phyloP scores from a whole-genome alignment of 805 yeast genomes.

The Wickerhamomyces mucosus region DNA sequence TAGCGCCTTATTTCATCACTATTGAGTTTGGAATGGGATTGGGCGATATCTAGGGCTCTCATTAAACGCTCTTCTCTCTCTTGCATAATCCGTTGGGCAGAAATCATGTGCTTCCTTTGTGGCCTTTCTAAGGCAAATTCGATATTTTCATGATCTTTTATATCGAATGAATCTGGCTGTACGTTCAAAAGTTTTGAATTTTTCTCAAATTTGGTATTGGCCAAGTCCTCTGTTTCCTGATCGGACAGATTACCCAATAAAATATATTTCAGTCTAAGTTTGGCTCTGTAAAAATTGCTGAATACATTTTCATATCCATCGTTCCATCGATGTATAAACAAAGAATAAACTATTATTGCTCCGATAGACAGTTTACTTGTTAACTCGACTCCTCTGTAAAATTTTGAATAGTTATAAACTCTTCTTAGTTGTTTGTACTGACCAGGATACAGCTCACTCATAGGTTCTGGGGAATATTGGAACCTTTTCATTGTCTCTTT shows the following conservation, averaged over 20 bases:
- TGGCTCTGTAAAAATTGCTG: slow-evolving; percentile 54
- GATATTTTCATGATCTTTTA: slow-evolving; percentile 23
- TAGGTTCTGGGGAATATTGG: slow-evolving; percentile 73
- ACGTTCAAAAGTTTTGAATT: too few species aligned
- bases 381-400: slow-evolving; percentile 51
- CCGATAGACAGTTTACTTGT: slow-evolving; percentile 43
- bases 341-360: slow-evolving; percentile 44
- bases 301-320: slow-evolving; percentile 74
- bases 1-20: too few species aligned
- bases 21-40: too few species aligned
- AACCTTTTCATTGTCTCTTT: slow-evolving; percentile 65
- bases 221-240: slow-evolving; percentile 55
- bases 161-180: too few species aligned
- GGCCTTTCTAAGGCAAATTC: slow-evolving; percentile 53
- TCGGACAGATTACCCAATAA: slow-evolving; percentile 45
- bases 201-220: slow-evolving; percentile 21
- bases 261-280: slow-evolving; percentile 45
- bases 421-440: slow-evolving; percentile 63
- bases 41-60: background rate
- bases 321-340: slow-evolving; percentile 77
- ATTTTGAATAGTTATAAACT: slow-evolving; percentile 40
- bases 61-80: slow-evolving; percentile 46
- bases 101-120: slow-evolving; percentile 59
- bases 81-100: slow-evolving; percentile 64
- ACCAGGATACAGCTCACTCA: slow-evolving; percentile 66